These are phyloP conservation scores for Candida sphagnicola DNA, from an alignment of 805 yeast species.

Conservation along the genomic window DNA sequence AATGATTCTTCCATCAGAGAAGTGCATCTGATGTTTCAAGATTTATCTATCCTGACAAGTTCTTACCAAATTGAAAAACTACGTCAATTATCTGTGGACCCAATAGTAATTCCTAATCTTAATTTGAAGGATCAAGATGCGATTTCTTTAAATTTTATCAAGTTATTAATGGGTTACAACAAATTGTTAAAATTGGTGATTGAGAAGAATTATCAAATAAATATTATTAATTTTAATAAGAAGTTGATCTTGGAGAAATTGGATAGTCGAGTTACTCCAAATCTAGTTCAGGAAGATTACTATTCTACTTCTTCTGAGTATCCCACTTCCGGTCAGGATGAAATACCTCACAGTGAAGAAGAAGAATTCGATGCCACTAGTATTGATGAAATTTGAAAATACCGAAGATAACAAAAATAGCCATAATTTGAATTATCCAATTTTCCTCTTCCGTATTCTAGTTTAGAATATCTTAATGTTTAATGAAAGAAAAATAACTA, in stretches of 20 bases:
- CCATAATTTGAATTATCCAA: too few species aligned
- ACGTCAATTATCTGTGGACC: not conserved
- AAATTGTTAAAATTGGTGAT: conserved; percentile 9
- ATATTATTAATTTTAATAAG: conserved; percentile 10
- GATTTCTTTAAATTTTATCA: conserved; percentile 10
- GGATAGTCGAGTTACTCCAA: too few species aligned
- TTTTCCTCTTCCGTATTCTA: too few species aligned
- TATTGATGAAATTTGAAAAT: not conserved
- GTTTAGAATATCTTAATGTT: too few species aligned
- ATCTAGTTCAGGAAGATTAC: not conserved
- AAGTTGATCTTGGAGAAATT: conserved; percentile 1
- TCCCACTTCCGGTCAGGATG: not conserved
- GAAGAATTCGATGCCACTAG: conserved; percentile 1
- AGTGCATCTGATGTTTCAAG: not conserved
- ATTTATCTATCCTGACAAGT: not conserved
- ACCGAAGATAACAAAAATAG: too few species aligned
- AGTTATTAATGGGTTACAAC: conserved; percentile 12
- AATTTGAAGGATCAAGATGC: conserved; percentile 2
- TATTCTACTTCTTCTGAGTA: not conserved
- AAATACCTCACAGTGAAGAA: not conserved
- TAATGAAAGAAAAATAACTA: too few species aligned
- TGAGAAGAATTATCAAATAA: conserved; percentile 13
- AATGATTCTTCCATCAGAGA: not conserved
- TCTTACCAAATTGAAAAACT: conserved; percentile 1
- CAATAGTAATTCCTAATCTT: conserved; percentile 4